Evolutionary conservation across 208 protist species (phyloP), one percentile per base, ranked within the genome.

Genomic region (Leptomonas seymouri): DNA sequence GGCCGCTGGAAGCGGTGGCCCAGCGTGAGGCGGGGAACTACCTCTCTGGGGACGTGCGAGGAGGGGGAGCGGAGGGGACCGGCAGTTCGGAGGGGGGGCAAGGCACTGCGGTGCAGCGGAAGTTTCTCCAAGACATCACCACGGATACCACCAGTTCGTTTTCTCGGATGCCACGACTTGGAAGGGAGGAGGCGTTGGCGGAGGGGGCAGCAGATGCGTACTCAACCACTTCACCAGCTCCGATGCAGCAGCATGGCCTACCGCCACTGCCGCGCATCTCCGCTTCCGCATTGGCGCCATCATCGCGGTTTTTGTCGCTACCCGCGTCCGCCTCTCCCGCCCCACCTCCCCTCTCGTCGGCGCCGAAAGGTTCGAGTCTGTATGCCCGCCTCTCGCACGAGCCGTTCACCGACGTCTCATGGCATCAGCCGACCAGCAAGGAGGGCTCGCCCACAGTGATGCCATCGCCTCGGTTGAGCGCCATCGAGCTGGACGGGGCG

Each of bases 301-400:
- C 71, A 11, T 65, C 55, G 25, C 62, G 63, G 60, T 69, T 76
- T 41, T 45, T 76, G 9, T 28, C 60, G 4, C 60, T 54, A 2
- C 53, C 58, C 45, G 44, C 54, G 5, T 45, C 54, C 14, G 54
- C 58, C 58, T 67, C 58, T 7, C 58, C 58, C 3, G 6, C 44
- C 1, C 45, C 44, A 20, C 20, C 34, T 27, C 50, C 44, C 28
- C 28, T 41, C 18, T 41, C 15, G 4, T 14, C 59, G 18, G 59
- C 14, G 59, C 28, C 7, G 41, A 28, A 27, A 28, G 44, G 21
- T 16, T 20, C 12, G 46, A n/a, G 16, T 4, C 7, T 36, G 36
- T 48, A 53, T 53, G 48, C 15, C 8, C 51, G 44, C 28, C 53
- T 16, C 27, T 67, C 44, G 27, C 53, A 61, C 53, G 60, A 74